Evolutionary conservation across 371 early-diverging fungal genomes (phyloP).

Genomic region (Funneliformis caledonium): DNA sequence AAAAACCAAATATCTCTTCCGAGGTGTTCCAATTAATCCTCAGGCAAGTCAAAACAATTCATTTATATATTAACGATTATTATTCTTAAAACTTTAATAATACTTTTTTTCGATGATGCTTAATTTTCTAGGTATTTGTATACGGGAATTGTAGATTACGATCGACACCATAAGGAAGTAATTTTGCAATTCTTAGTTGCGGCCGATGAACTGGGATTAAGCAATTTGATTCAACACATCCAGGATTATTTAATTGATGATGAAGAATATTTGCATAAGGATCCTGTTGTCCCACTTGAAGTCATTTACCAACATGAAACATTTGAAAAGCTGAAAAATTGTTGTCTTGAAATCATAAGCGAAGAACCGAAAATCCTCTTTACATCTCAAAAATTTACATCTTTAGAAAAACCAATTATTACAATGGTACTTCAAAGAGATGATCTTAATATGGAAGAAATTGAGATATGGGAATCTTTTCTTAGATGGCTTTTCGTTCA

Average conservation of each 20-base stretch:
- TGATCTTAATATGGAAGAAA: constrained; percentile 36
- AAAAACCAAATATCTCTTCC: constrained; percentile 23
- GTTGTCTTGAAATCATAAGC: constrained; percentile 17
- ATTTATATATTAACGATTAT: neutral
- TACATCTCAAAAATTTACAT: constrained; percentile 19
- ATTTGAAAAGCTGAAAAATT: constrained; percentile 9
- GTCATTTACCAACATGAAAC: neutral
- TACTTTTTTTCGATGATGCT: neutral
- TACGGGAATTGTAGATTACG: neutral
- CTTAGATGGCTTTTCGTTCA: constrained; percentile 30
- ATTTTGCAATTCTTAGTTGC: constrained; percentile 17
- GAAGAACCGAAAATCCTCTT: constrained; percentile 22
- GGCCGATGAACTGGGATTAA: constrained; percentile 30
- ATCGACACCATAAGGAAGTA: neutral
- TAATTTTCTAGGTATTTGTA: constrained; percentile 32
- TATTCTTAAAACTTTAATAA: neutral
- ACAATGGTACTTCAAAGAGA: constrained; percentile 1
- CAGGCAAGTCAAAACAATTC: neutral
- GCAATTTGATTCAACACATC: neutral
- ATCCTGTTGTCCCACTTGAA: constrained; percentile 1
- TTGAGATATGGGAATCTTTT: constrained; percentile 29
- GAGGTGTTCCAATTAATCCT: constrained; percentile 19
- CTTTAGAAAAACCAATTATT: constrained; percentile 16
- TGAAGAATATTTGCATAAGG: constrained; percentile 23
- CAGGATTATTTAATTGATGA: constrained; percentile 33